phyloP scores from a whole-genome alignment of 2,329 filamentous ascomycete species.

The Ploettnerulaceae sp. region DNA sequence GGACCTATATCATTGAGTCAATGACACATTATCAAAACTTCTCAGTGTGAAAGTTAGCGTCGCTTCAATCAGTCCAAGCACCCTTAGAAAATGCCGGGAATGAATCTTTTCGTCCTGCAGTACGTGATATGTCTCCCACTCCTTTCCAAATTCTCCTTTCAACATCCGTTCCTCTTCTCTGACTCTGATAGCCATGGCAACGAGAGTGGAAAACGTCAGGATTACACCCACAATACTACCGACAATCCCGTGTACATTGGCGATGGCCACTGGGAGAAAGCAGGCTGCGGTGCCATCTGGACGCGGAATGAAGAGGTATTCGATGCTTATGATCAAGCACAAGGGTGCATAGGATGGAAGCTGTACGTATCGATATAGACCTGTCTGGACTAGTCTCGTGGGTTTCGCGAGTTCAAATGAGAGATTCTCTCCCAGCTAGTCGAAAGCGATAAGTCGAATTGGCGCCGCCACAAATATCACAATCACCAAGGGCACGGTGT shows the following conservation, averaged over 20 bases:
- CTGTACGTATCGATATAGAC: constrained; percentile 68
- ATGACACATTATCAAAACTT: neutral
- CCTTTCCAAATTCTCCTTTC: constrained; percentile 39
- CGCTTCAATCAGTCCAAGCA: neutral
- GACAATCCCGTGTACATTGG: neutral
- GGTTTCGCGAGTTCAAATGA: constrained; percentile 48
- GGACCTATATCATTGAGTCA: neutral
- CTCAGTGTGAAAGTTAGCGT: neutral
- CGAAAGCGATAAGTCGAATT: constrained; percentile 39
- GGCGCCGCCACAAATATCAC: constrained; percentile 25
- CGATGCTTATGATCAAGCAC: constrained; percentile 33
- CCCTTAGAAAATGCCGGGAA: constrained; percentile 40
- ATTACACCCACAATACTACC: neutral
- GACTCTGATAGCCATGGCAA: constrained; percentile 34
- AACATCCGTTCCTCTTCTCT: constrained; percentile 49
- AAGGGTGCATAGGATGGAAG: constrained; percentile 73
- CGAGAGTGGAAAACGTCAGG: constrained; percentile 3
- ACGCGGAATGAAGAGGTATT: constrained; percentile 34
- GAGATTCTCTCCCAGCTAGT: constrained; percentile 46
- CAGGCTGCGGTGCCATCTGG: constrained; percentile 39
- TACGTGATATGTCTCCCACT: constrained; percentile 49
- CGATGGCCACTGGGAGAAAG: constrained; percentile 32
- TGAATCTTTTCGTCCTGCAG: constrained; percentile 42
- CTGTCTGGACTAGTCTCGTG: constrained; percentile 69
- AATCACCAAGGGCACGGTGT: constrained; percentile 18